A percentile compares a stretch with the other conserved stretches of the same genome.
phyloP scores from a whole-genome alignment of 1,284 basidiomycete species.

The Tranzscheliella williamsii region DNA sequence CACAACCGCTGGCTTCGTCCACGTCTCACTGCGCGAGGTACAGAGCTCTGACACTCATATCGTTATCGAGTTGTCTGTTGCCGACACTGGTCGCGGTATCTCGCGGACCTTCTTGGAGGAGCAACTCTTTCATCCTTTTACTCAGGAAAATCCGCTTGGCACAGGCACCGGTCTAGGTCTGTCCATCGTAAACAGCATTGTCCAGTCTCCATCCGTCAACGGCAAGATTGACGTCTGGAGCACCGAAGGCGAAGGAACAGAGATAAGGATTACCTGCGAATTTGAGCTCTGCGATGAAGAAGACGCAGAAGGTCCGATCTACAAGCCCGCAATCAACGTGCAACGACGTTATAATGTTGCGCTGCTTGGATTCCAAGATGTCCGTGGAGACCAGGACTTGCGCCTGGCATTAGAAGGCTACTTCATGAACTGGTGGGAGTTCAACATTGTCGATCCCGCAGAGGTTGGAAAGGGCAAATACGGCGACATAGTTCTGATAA shows the following conservation, averaged over 20 bases:
- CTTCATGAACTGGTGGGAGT: constrained; percentile 76
- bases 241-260: constrained; percentile 85
- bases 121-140: constrained; percentile 94
- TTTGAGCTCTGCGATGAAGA: constrained; percentile 67
- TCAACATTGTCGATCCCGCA: constrained; percentile 62
- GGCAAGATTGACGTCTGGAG: constrained; percentile 85
- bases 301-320: constrained; percentile 44
- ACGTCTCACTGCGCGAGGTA: constrained; percentile 78
- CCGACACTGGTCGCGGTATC: constrained; percentile 81
- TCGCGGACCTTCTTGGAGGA: constrained; percentile 66
- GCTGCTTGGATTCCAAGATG: constrained; percentile 73
- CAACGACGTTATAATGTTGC: constrained; percentile 67
- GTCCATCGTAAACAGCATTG: constrained; percentile 91
- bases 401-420: constrained; percentile 71
- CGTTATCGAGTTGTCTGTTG: constrained; percentile 80
- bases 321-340: constrained; percentile 64
- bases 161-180: constrained; percentile 94
- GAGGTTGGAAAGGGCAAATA: constrained; percentile 4
- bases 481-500: constrained; percentile 79
- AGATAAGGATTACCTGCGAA: constrained; percentile 83
- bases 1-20: constrained; percentile 81
- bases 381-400: constrained; percentile 73
- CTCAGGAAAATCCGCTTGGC: constrained; percentile 82
- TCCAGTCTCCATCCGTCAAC: constrained; percentile 79
- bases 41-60: constrained; percentile 68